Conservation (phyloP, 257 asterid species). For the Primulina eburnea region DNA sequence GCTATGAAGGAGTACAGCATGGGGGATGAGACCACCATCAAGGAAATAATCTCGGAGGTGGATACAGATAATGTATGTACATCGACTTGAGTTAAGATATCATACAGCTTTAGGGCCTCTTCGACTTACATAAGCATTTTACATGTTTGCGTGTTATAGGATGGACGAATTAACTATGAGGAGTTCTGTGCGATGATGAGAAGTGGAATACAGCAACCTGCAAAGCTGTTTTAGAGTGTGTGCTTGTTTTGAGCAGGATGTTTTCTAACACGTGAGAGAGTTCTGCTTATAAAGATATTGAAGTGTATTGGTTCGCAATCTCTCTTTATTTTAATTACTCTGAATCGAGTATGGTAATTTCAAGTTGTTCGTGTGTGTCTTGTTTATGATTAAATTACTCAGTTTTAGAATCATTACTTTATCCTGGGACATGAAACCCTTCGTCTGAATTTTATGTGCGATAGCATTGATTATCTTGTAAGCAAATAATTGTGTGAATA, state of each 20-base stretch:
- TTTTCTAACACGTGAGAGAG: background rate
- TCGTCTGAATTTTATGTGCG: background rate
- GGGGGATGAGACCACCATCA: constrained; percentile 65
- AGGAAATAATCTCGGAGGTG: constrained; percentile 64
- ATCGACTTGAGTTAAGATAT: constrained; percentile 24
- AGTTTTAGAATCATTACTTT: background rate
- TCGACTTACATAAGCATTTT: constrained; percentile 3
- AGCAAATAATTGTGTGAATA: constrained; percentile 23
- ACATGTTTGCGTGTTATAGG: constrained; percentile 36
- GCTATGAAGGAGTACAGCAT: constrained; percentile 71
- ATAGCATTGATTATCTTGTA: background rate
- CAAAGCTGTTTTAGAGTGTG: constrained; percentile 49
- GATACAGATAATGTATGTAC: constrained; percentile 72
- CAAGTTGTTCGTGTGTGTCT: constrained; percentile 2
- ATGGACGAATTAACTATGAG: constrained; percentile 81
- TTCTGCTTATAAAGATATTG: constrained; percentile 12
- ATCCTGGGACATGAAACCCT: background rate
- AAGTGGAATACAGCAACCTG: constrained; percentile 64
- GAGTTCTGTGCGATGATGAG: constrained; percentile 96
- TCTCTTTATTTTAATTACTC: constrained; percentile 15
- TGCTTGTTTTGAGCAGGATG: constrained; percentile 21
- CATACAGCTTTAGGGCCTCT: background rate
- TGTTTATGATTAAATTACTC: constrained; percentile 9
- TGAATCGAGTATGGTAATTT: background rate
- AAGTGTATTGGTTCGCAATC: constrained; percentile 8